These are phyloP conservation scores for Ceratocystis cubensis DNA, from an alignment of 2,329 filamentous ascomycete genomes.

Conservation along the genomic window DNA sequence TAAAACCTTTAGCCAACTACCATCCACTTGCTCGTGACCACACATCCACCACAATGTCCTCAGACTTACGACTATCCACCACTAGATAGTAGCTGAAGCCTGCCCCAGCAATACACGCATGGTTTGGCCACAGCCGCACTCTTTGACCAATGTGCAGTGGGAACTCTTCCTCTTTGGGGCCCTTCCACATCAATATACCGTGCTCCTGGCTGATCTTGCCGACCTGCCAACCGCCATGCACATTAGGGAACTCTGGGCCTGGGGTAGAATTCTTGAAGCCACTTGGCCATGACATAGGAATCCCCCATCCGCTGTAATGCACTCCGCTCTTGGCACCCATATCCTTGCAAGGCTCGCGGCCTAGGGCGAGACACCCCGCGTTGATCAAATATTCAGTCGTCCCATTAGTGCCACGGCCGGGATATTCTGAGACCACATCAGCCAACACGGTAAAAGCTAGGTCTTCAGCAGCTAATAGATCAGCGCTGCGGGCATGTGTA, in stretches of 20 bases:
- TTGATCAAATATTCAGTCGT: constrained; percentile 54
- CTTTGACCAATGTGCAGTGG: constrained; percentile 50
- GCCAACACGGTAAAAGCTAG: constrained; percentile 58
- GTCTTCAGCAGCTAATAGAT: constrained; percentile 38
- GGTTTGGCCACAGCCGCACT: constrained; percentile 64
- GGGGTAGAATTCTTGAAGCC: constrained; percentile 29
- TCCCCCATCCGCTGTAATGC: constrained; percentile 59
- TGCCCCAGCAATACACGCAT: constrained; percentile 64
- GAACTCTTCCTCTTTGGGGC: constrained; percentile 33
- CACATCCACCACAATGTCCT: constrained; percentile 56
- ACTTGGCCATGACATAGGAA: constrained; percentile 46
- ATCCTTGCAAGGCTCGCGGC: constrained; percentile 56
- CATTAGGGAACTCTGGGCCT: constrained; percentile 33
- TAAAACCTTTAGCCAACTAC: constrained; percentile 31
- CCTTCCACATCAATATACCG: constrained; percentile 53
- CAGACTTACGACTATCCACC: constrained; percentile 46
- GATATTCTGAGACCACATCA: constrained; percentile 59
- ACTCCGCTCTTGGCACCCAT: constrained; percentile 26
- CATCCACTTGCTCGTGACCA: constrained; percentile 62
- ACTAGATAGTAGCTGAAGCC: constrained; percentile 62
- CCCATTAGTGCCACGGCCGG: constrained; percentile 37
- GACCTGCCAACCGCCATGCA: constrained; percentile 50
- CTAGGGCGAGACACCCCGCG: constrained; percentile 56
- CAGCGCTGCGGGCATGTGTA: constrained; percentile 44
- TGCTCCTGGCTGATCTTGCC: constrained; percentile 67